phyloP scores from a whole-genome alignment of 2,329 filamentous ascomycete species.

The Elsinoe batatas region DNA sequence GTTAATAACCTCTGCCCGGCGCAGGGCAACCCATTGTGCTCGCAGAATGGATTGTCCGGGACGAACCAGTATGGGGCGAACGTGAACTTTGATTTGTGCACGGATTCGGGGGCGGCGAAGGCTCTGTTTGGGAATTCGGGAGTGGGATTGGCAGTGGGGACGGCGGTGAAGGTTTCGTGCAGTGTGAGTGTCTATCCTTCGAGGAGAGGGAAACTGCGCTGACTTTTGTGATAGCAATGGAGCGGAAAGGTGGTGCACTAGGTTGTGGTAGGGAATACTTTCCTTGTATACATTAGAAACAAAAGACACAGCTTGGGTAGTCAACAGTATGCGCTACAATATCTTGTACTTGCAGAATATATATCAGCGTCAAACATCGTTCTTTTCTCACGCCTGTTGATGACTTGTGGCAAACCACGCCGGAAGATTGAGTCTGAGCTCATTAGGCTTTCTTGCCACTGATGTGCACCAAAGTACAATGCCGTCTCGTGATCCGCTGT shows the following conservation, averaged over 20 bases:
- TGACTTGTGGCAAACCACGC: too few relatives aligned
- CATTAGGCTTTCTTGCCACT: too few relatives aligned
- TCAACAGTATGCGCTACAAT: too few relatives aligned
- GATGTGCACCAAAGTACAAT: too few relatives aligned
- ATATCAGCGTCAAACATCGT: too few relatives aligned
- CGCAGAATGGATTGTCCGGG: slow-evolving; percentile 24
- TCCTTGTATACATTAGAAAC: too few relatives aligned
- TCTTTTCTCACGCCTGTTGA: too few relatives aligned
- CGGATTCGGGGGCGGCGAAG: slow-evolving; percentile 28
- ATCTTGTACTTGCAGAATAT: too few relatives aligned
- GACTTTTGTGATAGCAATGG: slow-evolving; percentile 5
- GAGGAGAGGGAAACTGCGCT: neutral
- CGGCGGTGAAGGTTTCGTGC: slow-evolving; percentile 25
- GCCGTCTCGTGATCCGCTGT: too few relatives aligned
- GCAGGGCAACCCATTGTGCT: slow-evolving; percentile 30
- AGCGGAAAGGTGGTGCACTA: slow-evolving; percentile 17
- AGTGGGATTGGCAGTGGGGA: slow-evolving; percentile 27
- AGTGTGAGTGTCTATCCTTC: neutral
- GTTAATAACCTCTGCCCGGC: slow-evolving; percentile 35
- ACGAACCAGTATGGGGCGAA: slow-evolving; percentile 31
- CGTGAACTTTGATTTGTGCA: slow-evolving; percentile 35
- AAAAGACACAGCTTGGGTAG: too few relatives aligned
- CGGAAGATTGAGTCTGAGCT: too few relatives aligned
- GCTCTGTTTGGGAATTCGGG: slow-evolving; percentile 29
- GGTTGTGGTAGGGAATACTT: neutral